Evolutionary conservation across 2,329 filamentous ascomycete species (phyloP).

Genomic region (Trichoderma sp.): DNA sequence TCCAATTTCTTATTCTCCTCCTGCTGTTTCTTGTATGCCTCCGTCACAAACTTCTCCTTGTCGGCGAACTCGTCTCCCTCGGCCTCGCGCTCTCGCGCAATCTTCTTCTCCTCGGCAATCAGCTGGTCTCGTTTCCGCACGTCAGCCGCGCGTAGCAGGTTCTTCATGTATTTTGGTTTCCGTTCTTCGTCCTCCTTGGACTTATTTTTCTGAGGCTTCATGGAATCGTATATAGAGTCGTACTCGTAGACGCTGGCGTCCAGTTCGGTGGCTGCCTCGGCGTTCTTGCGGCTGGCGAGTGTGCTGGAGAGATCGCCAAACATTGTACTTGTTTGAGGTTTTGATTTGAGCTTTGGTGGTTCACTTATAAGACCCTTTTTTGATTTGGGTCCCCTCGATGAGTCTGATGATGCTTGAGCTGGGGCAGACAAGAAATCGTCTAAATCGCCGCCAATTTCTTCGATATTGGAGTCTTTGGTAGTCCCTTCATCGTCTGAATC

Average conservation of each 20-base stretch:
- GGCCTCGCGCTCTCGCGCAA: slow-evolving; percentile 74
- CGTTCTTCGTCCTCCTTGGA: slow-evolving; percentile 56
- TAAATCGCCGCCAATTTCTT: slow-evolving; percentile 66
- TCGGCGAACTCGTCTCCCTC: slow-evolving; percentile 80
- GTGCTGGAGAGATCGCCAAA: slow-evolving; percentile 69
- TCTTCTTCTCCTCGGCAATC: slow-evolving; percentile 77
- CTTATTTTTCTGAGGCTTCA: slow-evolving; percentile 66
- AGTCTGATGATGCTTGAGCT: slow-evolving; percentile 28
- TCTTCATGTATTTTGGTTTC: slow-evolving; percentile 78
- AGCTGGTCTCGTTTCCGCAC: slow-evolving; percentile 75
- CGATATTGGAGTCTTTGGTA: slow-evolving; percentile 42
- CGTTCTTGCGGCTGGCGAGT: slow-evolving; percentile 63
- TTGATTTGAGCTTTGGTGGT: slow-evolving; percentile 48
- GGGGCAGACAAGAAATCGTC: slow-evolving; percentile 44
- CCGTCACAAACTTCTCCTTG: slow-evolving; percentile 85
- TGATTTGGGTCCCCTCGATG: slow-evolving; percentile 37
- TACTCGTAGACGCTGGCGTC: slow-evolving; percentile 84
- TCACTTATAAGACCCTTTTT: slow-evolving; percentile 38
- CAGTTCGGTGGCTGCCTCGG: slow-evolving; percentile 63
- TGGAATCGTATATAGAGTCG: slow-evolving; percentile 76
- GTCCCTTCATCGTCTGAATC: slow-evolving; percentile 55
- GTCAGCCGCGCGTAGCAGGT: slow-evolving; percentile 70
- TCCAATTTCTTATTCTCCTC: slow-evolving; percentile 71
- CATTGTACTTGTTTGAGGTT: slow-evolving; percentile 44
- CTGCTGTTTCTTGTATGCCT: slow-evolving; percentile 79